Evolutionary conservation across 169 alveolate species (phyloP), one percentile per base, ranked within the genome.

Genomic region (Theileria luwenshuni): DNA sequence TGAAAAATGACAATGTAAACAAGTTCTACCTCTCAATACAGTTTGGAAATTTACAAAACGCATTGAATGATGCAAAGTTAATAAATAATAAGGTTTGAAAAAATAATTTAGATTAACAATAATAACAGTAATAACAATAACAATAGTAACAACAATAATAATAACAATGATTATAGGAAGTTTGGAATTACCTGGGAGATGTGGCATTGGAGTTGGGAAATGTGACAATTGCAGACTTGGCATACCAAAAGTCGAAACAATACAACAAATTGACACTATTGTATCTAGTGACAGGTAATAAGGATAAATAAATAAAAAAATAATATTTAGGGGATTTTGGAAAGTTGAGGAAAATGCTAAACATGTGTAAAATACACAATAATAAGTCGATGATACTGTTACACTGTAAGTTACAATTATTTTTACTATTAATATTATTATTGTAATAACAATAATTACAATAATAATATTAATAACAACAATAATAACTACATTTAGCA

Each of bases 141-240:
- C 52, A 17, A 45, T 45, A 17, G 17, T 45, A 45, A 17, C 52
- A 17, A 17, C 52, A 45, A 17, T 45, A 51, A 5, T 51, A 51
- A 51, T 10, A 6, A 7, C 5, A 51, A 10, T 51, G 7, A 2
- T 10, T 13, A 2, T 23, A 38, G 47, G 92, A 75, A 10, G 69
- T 79, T 3, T 88, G 93, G 93, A 75, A 72, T 47, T 69, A 74
- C 17, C 47, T 88, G 74, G 90, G 93, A 17, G 74, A 63, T 3
- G 92, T 83, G 27, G 84, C 93, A 12, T 35, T 88, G 35, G 72
- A 76, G 30, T 63, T 79, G 79, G 98, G 98, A 0, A 92, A 92
- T 73, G 87, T 86, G 60, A 91, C 90, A 51, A 91, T 94, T 0
- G 94, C 95, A 15, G 98, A 95, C 85, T 85, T 90, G 63, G 91